These are phyloP conservation scores for Chenopodium berlandieri DNA, from an alignment of 148 eudicot genomes.

Conservation along the genomic window DNA sequence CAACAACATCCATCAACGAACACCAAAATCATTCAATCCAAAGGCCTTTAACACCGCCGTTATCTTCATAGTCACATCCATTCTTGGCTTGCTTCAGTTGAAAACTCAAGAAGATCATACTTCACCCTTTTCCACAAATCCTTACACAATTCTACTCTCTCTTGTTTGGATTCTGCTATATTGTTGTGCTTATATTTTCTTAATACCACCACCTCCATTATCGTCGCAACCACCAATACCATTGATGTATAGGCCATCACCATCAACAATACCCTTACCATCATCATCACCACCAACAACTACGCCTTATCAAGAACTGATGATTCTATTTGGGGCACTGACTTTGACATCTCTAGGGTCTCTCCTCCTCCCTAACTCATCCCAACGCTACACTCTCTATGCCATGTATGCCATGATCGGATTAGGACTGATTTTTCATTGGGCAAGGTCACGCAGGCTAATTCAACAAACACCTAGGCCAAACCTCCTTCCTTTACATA, in stretches of 20 bases:
- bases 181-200: background rate
- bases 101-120: no score
- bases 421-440: no score
- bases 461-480: no score
- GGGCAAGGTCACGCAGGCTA: no score
- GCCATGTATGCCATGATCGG: background rate
- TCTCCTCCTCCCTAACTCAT: background rate
- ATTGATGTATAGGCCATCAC: background rate
- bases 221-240: background rate
- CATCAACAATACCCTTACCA: background rate
- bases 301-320: background rate
- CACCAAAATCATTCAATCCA: background rate
- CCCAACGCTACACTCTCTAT: background rate
- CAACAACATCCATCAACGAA: background rate
- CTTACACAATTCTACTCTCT: no score
- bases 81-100: background rate
- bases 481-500: no score
- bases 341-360: slow-evolving; percentile 4
- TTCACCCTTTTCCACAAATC: no score
- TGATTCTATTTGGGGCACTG: background rate
- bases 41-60: background rate
- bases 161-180: background rate
- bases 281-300: background rate
- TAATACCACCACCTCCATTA: no score
- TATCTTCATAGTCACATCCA: background rate